Conservation (phyloP, 441 rosid genomes). For the Eruca vesicaria region DNA sequence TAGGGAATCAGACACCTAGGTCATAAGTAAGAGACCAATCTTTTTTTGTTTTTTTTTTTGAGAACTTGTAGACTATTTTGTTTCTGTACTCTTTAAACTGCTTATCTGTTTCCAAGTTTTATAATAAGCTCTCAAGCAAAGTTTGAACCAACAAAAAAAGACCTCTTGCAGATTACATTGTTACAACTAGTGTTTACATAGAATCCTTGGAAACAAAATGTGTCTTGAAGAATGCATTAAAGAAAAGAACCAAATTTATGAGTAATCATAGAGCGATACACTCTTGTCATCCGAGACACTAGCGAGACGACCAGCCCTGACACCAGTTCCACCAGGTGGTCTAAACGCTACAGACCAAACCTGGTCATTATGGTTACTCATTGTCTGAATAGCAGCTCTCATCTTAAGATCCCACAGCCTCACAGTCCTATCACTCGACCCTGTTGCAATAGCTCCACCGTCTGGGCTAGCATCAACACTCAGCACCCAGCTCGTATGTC, state of each 20-base stretch:
- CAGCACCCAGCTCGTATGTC: conserved; percentile 89
- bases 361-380: conserved; percentile 87
- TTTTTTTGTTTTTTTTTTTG: background rate
- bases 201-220: conserved; percentile 3
- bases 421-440: conserved; percentile 86
- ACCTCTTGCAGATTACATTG: conserved; percentile 21
- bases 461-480: conserved; percentile 93
- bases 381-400: conserved; percentile 88
- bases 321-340: conserved; percentile 52
- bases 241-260: conserved; percentile 27
- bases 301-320: conserved; percentile 64
- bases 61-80: conserved; percentile 13
- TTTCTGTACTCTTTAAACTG: conserved; percentile 5
- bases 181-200: conserved; percentile 24
- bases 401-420: conserved; percentile 88
- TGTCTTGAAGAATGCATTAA: conserved; percentile 11
- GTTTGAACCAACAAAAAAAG: conserved; percentile 21
- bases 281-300: conserved; percentile 97
- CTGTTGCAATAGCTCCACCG: conserved; percentile 82
- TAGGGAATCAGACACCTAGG: conserved; percentile 40
- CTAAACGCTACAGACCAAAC: conserved; percentile 89
- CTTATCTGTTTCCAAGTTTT: conserved; percentile 24
- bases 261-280: conserved; percentile 83
- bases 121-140: conserved; percentile 20
- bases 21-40: conserved; percentile 27